These are phyloP conservation scores for Populus tremula DNA, from an alignment of 345 rosid genomes.

Conservation along the genomic window DNA sequence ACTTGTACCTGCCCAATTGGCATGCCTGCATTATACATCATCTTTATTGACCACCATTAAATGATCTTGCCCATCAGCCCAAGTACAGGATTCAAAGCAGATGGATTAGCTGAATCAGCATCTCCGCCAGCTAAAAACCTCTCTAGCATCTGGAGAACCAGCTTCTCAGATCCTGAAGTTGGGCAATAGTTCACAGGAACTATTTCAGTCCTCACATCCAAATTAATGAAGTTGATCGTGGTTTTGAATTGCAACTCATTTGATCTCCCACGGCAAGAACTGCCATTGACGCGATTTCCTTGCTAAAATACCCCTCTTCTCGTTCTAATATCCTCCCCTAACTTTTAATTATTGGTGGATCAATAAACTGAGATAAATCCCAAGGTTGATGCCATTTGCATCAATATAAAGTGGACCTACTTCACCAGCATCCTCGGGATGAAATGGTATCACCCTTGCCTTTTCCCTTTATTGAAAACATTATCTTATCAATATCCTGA, in stretches of 20 bases:
- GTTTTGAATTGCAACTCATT: constrained; percentile 19
- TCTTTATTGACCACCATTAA: constrained; percentile 86
- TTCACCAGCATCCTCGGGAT: constrained; percentile 52
- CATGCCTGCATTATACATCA: constrained; percentile 25
- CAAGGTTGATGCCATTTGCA: constrained; percentile 67
- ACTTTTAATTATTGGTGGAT: constrained; percentile 27
- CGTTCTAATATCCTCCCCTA: constrained; percentile 35
- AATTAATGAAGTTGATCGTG: constrained; percentile 20
- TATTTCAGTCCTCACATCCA: constrained; percentile 38
- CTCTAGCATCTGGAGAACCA: constrained; percentile 23
- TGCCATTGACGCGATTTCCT: constrained; percentile 37
- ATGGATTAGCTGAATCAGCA: constrained; percentile 64
- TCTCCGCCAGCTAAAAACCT: constrained; percentile 31
- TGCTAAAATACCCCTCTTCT: background rate
- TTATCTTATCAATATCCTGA: constrained; percentile 36
- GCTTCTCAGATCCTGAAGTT: constrained; percentile 39
- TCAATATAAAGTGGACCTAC: constrained; percentile 85
- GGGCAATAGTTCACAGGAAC: constrained; percentile 29
- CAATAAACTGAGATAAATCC: constrained; percentile 67
- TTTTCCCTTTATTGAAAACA: constrained; percentile 35
- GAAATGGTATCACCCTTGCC: constrained; percentile 28
- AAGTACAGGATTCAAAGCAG: constrained; percentile 63
- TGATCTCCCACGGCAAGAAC: constrained; percentile 35
- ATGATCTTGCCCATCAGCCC: constrained; percentile 92
- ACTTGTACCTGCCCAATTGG: constrained; percentile 32